These are phyloP conservation scores for Rhodomyrtus tomentosa DNA, from an alignment of 345 rosid genomes.

Conservation along the genomic window DNA sequence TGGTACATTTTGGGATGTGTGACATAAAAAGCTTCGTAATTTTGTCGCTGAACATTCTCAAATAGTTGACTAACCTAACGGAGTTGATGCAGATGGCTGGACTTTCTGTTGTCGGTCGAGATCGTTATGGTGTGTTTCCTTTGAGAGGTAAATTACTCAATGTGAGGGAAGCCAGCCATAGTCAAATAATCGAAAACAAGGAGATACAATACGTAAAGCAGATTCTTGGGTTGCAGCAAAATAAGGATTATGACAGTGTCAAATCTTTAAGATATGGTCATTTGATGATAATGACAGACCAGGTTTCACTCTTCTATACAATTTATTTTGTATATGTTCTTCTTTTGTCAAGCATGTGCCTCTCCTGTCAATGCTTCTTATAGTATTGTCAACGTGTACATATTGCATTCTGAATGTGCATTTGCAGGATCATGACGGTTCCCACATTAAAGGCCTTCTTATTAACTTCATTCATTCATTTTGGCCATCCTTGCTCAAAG, in stretches of 20 bases:
- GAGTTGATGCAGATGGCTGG: conserved; percentile 63
- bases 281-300: conserved; percentile 99
- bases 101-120: conserved; percentile 44
- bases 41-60: background rate
- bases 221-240: conserved; percentile 91
- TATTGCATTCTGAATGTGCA: background rate
- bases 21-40: background rate
- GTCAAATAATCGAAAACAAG: conserved; percentile 71
- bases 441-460: conserved; percentile 91
- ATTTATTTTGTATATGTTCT: background rate
- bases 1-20: background rate
- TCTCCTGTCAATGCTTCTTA: background rate
- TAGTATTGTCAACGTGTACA: background rate
- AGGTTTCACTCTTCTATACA: conserved; percentile 22
- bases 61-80: background rate
- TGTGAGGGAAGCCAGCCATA: conserved; percentile 85
- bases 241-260: conserved; percentile 46
- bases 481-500: conserved; percentile 88
- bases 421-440: conserved; percentile 89
- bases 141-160: conserved; percentile 86
- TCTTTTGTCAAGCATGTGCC: background rate
- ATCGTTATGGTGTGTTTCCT: conserved; percentile 79
- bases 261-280: conserved; percentile 95
- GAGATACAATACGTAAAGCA: conserved; percentile 80
- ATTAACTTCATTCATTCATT: conserved; percentile 90